These are phyloP conservation scores for Neoscytalidium dimidiatum DNA, from an alignment of 2,329 filamentous ascomycete genomes.

Conservation along the genomic window DNA sequence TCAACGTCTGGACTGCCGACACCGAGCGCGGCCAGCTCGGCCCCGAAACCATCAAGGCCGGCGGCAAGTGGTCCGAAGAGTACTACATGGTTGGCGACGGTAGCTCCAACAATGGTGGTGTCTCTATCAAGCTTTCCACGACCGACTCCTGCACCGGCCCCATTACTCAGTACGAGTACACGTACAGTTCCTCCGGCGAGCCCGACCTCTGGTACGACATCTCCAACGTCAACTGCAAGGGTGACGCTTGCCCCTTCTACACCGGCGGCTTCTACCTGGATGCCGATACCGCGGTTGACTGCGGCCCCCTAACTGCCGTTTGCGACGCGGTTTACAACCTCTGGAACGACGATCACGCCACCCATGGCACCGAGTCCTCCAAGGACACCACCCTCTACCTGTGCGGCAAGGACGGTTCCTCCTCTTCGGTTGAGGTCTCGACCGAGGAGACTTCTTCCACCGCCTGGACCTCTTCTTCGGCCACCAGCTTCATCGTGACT, in stretches of 20 bases:
- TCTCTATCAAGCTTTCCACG: conserved; percentile 45
- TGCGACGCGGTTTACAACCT: conserved; percentile 31
- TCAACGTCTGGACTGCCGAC: conserved; percentile 42
- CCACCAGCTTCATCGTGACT: conserved; percentile 21
- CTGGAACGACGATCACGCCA: conserved; percentile 35
- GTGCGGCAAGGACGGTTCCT: conserved; percentile 18
- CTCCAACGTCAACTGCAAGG: conserved; percentile 21
- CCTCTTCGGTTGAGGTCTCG: background rate
- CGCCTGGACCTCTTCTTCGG: conserved; percentile 20
- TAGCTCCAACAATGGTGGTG: conserved; percentile 27
- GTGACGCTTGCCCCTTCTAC: conserved; percentile 22
- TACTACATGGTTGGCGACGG: conserved; percentile 37
- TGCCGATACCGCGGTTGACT: conserved; percentile 28
- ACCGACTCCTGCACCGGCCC: conserved; percentile 29
- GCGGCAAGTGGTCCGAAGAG: conserved; percentile 26
- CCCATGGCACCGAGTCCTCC: conserved; percentile 24
- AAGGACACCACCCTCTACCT: conserved; percentile 20
- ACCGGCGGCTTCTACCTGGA: conserved; percentile 18
- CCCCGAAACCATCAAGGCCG: conserved; percentile 30
- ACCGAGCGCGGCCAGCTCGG: conserved; percentile 29
- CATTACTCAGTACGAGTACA: conserved; percentile 43
- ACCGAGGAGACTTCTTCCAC: conserved; percentile 14
- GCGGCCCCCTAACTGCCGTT: conserved; percentile 38
- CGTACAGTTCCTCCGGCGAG: conserved; percentile 32
- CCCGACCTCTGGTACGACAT: conserved; percentile 33